Evolutionary conservation across 1,284 basidiomycete genomes (phyloP), one percentile per base, ranked within the genome.

Genomic region (Cutaneotrichosporon cavernicola): DNA sequence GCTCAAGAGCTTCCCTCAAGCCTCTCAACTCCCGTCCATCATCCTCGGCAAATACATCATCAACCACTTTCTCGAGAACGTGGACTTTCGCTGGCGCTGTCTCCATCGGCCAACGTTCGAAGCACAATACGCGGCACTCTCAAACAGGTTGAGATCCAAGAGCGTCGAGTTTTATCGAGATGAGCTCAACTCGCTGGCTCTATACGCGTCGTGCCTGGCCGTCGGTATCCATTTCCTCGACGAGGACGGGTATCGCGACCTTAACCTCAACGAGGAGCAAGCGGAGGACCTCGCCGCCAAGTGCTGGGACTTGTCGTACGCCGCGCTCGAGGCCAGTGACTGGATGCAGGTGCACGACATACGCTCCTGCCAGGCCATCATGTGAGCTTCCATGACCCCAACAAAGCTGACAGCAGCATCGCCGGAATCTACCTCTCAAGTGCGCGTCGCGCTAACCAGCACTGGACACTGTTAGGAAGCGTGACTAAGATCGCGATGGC

Each of bases 341-440:
- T 72, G 70, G 70, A 70, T 72, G 69, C 70, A 72, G 58, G 64
- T 69, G 31, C 70, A 72, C 63, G 64, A 65, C n/a, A 68, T 72
- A 13, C 65, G 65, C 14, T 62, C 61, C 22, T 59, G 66, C 31
- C 70, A 72, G 61, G 63, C 70, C 1, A 65, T 72, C 38, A 69
- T 72, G 69, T 70, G 60, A 63, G 66, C 57, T n/a, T 7, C 0
- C 5, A 5, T 14, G 4, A 1, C 4, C 4, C 9, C 10, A 26
- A 1, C 5, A 1, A 4, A 58, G n/a, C 62, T 63, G 58, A 63
- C 58, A 7, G 14, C 52, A 70, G 69, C 50, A 66, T 72, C 31
- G 66, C 68, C 0, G 69, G 70, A 4, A 63, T 68, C 49, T 72
- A 69, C 50, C 61, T 72, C 22, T 65, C 65, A 0, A 64, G 65